phyloP scores from a whole-genome alignment of 768 basidiomycete species.

The Galerina marginata region DNA sequence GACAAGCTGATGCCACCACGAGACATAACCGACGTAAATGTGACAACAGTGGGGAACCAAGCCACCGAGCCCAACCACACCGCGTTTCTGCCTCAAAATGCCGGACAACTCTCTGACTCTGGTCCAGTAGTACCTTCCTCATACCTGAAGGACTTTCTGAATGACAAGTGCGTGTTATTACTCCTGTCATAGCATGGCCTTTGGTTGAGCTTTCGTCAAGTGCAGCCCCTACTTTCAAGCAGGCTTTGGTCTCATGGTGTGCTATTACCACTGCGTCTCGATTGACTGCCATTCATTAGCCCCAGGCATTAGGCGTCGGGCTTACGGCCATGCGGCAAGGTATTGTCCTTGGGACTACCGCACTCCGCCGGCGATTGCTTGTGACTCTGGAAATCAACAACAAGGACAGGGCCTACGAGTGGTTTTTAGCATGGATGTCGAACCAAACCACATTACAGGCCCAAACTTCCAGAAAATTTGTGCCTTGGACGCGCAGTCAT shows the following conservation, averaged over 20 bases:
- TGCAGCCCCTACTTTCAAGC: constrained; percentile 96
- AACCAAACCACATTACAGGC: constrained; percentile 50
- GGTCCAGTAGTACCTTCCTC: constrained; percentile 29
- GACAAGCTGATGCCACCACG: constrained; percentile 8
- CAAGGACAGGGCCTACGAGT: constrained; percentile 92
- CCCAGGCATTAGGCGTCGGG: constrained; percentile 89
- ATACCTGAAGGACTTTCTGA: constrained; percentile 46
- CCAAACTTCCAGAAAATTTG: constrained; percentile 26
- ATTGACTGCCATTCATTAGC: constrained; percentile 8
- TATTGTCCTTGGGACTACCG: constrained; percentile 67
- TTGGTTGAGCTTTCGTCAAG: constrained; percentile 39
- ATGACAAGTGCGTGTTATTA: constrained; percentile 64
- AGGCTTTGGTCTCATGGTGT: constrained; percentile 96
- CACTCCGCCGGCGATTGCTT: constrained; percentile 87
- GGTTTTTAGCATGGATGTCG: constrained; percentile 98
- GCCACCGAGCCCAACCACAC: constrained; percentile 3
- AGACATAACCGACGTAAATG: constrained; percentile 6
- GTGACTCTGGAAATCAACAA: constrained; percentile 96
- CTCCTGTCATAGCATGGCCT: not conserved
- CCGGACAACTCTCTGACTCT: constrained; percentile 17
- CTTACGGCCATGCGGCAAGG: constrained; percentile 77
- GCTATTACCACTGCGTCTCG: not conserved
- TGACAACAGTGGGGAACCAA: constrained; percentile 10
- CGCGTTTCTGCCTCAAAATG: constrained; percentile 10
- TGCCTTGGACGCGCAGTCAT: constrained; percentile 76